Evolutionary conservation across 495 filamentous ascomycete genomes (phyloP).

Genomic region (Niebla homalea): DNA sequence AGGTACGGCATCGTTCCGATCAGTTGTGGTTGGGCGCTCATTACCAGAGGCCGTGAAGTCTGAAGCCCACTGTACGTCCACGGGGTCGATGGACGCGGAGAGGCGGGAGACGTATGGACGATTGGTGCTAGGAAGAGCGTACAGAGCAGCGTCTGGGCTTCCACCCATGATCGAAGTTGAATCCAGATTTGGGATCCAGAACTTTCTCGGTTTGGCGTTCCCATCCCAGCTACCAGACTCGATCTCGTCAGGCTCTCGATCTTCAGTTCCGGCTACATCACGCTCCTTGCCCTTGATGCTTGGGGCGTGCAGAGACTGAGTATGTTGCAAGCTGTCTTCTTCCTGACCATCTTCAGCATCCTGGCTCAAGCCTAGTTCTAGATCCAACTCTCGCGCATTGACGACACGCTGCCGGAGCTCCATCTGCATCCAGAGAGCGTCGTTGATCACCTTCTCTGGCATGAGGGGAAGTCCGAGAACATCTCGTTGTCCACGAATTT

Average conservation of each 20-base stretch:
- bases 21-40: conserved; percentile 22
- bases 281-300: conserved; percentile 31
- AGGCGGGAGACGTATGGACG: conserved; percentile 24
- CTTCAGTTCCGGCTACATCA: conserved; percentile 12
- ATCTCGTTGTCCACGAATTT: conserved; percentile 37
- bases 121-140: conserved; percentile 15
- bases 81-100: conserved; percentile 32
- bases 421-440: conserved; percentile 43
- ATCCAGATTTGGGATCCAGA: conserved; percentile 44
- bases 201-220: conserved; percentile 38
- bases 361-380: conserved; percentile 32
- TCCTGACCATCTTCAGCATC: conserved; percentile 14
- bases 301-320: conserved; percentile 9
- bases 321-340: conserved; percentile 5
- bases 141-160: conserved; percentile 29
- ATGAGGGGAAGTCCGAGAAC: conserved; percentile 40
- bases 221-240: conserved; percentile 38
- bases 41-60: conserved; percentile 32
- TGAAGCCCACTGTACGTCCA: conserved; percentile 37
- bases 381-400: conserved; percentile 36
- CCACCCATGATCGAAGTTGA: conserved; percentile 47
- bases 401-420: conserved; percentile 42
- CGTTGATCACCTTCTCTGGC: conserved; percentile 37
- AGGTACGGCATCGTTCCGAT: conserved; percentile 17
- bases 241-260: conserved; percentile 19